Conservation (phyloP, 768 basidiomycete genomes). For the Hygrophorus pudorinus region DNA sequence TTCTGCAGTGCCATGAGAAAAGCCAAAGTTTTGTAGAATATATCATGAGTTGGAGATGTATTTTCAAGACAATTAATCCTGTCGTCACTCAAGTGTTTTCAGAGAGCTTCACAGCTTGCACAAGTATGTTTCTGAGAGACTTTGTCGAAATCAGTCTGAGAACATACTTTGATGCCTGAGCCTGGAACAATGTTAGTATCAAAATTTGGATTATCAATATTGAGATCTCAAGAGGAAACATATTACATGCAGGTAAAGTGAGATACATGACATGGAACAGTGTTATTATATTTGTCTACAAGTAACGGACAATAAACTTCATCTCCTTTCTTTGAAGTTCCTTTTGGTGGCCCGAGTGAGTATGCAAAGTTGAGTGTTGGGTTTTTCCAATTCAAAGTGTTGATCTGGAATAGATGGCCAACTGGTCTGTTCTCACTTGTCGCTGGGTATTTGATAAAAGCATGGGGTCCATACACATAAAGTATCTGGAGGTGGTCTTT, state of each 20-base stretch:
- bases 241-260: conserved; percentile 12
- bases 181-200: too few species aligned
- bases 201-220: too few species aligned
- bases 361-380: conserved; percentile 11
- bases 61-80: background rate
- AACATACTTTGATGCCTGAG: conserved; percentile 13
- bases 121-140: conserved; percentile 6
- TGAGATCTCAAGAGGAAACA: background rate
- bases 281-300: background rate
- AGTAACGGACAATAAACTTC: conserved; percentile 5
- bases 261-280: conserved; percentile 9
- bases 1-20: conserved; percentile 2
- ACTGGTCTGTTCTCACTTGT: too few species aligned
- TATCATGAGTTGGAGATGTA: background rate
- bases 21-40: conserved; percentile 1
- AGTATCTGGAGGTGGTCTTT: too few species aligned
- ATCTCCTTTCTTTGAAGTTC: conserved; percentile 4
- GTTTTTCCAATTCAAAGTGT: conserved; percentile 8
- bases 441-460: too few species aligned
- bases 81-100: background rate
- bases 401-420: conserved; percentile 8
- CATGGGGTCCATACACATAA: too few species aligned
- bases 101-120: conserved; percentile 7
- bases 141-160: conserved; percentile 4
- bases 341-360: conserved; percentile 8